Evolutionary conservation across 768 basidiomycete genomes (phyloP).

Genomic region (Russula dissimulans): DNA sequence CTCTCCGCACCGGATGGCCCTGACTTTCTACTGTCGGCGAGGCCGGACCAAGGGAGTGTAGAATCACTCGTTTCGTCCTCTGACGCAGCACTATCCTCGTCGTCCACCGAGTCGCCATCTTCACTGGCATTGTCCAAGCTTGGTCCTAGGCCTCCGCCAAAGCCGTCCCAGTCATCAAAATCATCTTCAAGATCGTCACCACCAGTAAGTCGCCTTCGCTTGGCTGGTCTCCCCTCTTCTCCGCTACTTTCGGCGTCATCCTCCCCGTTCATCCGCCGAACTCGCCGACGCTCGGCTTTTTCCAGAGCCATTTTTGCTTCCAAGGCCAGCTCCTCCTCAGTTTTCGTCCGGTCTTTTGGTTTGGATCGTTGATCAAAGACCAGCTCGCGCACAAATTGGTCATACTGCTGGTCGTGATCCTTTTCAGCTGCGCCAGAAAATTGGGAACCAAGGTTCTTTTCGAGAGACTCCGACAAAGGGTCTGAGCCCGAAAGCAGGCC

Average conservation of each 20-base stretch:
- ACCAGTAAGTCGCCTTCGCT: slow-evolving; percentile 48
- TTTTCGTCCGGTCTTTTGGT: slow-evolving; percentile 92
- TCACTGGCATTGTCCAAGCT: slow-evolving; percentile 10
- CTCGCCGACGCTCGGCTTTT: slow-evolving; percentile 70
- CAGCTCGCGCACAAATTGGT: slow-evolving; percentile 84
- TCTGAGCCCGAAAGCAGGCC: slow-evolving; percentile 55
- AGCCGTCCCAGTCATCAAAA: slow-evolving; percentile 33
- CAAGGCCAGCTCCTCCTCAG: slow-evolving; percentile 85
- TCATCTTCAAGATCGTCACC: slow-evolving; percentile 93
- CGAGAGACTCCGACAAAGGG: slow-evolving; percentile 31
- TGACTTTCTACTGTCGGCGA: background rate
- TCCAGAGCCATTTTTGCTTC: slow-evolving; percentile 84
- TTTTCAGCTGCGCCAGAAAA: slow-evolving; percentile 5
- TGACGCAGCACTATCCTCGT: slow-evolving; percentile 25
- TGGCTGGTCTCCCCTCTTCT: slow-evolving; percentile 40
- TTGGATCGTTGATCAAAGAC: slow-evolving; percentile 91
- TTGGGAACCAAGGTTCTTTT: background rate
- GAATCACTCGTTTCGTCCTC: slow-evolving; percentile 26
- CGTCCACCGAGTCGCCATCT: slow-evolving; percentile 18
- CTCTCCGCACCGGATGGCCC: background rate
- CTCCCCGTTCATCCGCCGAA: slow-evolving; percentile 79
- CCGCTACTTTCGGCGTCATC: slow-evolving; percentile 56
- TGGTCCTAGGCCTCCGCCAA: slow-evolving; percentile 31
- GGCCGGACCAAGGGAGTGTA: background rate
- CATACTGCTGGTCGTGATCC: slow-evolving; percentile 63